Evolutionary conservation across 2,329 filamentous ascomycete genomes (phyloP), one percentile per base, ranked within the genome.

Genomic region (Fusarium sp.): DNA sequence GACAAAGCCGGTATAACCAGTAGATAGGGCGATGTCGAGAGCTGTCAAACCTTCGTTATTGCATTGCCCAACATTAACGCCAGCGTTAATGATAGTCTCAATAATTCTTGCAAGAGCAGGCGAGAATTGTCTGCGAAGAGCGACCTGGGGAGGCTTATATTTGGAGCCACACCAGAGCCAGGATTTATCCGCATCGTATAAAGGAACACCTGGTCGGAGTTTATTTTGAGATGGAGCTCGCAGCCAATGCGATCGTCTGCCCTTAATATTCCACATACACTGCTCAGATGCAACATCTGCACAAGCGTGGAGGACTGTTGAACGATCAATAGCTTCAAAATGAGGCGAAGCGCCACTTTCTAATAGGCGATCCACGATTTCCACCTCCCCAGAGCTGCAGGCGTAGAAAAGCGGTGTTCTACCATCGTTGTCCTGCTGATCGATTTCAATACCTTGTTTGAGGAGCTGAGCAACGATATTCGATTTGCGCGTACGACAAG

Each of bases 331-430:
- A 12, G 70, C 69, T 4, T 59, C 8, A 1, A 19, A 34, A 12
- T 55, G 25, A 5, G 39, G 30, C 9, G 55, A 43, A 4, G 62
- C 71, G 4, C 69, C 67, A 16, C 63, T 26, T 6, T 50, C 28
- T 11, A 74, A 54, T 2, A 74, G 67, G 9, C 67, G 42, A 3
- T 50, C 50, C 2, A 74, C 67, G 2, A 44, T 66, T 28, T 74
- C 72, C 0, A 60, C 19, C 6, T 73, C 62, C 11, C 72, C 71
- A 5, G 72, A 74, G 19, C 39, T 54, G 8, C 67, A 71, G 5
- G 72, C 71, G 28, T 71, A 71, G 31, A 70, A 50, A 2, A 74
- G 54, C 4, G 72, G 71, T 7, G 72, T 73, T 59, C 65, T 64
- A 1, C 67, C 65, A 58, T 49, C 48, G 2, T 16, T 3, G n/a